These are phyloP conservation scores for Pseudoscleropodium purum DNA, from an alignment of 225 moss, liverwort and hornwort species.

Conservation along the genomic window DNA sequence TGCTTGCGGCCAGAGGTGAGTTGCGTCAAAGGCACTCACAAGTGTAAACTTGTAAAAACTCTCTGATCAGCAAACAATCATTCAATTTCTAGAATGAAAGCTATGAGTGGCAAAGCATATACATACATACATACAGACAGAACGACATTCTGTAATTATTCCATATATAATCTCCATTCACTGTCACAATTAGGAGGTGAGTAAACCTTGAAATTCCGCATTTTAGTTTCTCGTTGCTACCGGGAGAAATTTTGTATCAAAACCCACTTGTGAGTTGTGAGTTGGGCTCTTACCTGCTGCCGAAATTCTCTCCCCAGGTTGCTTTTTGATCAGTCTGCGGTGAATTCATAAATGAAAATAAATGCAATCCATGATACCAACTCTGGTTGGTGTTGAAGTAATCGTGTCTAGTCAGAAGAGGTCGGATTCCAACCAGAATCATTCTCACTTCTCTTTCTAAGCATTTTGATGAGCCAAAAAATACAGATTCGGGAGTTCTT, in stretches of 20 bases:
- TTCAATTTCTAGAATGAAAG: neutral
- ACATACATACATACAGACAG: neutral
- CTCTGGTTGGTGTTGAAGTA: no score
- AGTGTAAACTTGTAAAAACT: neutral
- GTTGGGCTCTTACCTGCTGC: neutral
- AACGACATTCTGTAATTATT: neutral
- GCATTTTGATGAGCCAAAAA: neutral
- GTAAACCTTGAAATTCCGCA: neutral
- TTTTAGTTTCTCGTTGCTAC: neutral
- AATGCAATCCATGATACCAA: neutral
- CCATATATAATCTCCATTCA: neutral
- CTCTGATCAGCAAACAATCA: neutral
- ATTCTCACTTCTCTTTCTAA: neutral
- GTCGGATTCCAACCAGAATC: neutral
- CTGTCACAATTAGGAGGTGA: neutral
- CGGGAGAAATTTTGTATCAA: no score
- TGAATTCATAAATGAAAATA: neutral
- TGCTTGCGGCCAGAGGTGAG: neutral
- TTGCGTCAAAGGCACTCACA: neutral
- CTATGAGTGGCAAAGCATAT: no score
- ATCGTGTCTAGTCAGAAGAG: neutral
- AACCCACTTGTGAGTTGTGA: neutral
- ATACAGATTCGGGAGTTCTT: neutral
- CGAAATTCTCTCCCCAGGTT: neutral
- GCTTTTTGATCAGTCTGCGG: neutral